Evolutionary conservation across 1,284 basidiomycete species (phyloP), one percentile per base, ranked within the genome.

Genomic region (Ganoderma sp.): DNA sequence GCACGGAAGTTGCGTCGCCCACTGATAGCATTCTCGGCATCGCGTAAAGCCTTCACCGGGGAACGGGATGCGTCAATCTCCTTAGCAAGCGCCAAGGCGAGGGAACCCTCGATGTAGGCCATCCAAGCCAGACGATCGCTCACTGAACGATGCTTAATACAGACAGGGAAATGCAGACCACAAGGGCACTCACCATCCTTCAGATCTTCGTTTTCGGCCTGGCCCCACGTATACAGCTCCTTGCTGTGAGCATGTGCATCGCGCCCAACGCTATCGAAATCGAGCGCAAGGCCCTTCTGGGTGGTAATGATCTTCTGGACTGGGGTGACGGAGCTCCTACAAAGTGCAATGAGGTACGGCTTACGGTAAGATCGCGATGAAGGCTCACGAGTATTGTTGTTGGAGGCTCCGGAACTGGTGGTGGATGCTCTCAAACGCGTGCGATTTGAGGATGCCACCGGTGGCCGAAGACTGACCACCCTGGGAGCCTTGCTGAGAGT

Each of bases 181-280:
- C n/a, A 25, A 15, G 39, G 6, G 4, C 10, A 71, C 83, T 64
- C 68, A 90, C 92, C 91, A 82, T 94, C 92, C 74, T 87, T 92
- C 75, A 94, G 71, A 81, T 94, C 92, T 39, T 85, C 83, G 3
- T 80, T 78, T 73, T 93, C 89, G 0, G 76, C 74, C 77, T 93
- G 92, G 10, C 92, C 92, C 92, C 92, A 94, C 41, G 85, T 86
- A 73, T 92, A 94, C 43, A 94, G 79, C 71, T 94, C 92, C 78
- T 94, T 94, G 83, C 90, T 92, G 75, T 90, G 87, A 0, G 85
- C 81, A 75, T 93, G 90, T 8, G 84, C 76, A 75, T 93, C 88
- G 71, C 89, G 85, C 6, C 88, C 82, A 45, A 90, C 78, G 67
- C 82, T 84, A 72, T 93, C 90, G 74, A 87, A 85, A 77, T 92